These are phyloP conservation scores for Naematelia encephala DNA, from an alignment of 768 basidiomycete genomes.

Conservation along the genomic window DNA sequence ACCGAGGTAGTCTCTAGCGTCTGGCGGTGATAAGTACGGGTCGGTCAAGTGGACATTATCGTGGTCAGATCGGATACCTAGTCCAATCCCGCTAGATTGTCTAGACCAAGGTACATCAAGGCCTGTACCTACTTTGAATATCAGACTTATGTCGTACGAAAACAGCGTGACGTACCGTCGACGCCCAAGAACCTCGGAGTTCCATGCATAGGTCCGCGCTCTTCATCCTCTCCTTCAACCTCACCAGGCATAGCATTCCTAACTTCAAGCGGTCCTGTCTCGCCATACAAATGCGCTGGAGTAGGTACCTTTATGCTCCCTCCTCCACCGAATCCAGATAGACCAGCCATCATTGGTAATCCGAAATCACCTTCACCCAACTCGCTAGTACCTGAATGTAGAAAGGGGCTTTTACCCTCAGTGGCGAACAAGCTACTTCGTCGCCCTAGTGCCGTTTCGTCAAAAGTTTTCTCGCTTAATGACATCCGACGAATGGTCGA, in stretches of 20 bases:
- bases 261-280: slow-evolving; percentile 31
- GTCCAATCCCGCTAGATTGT: slow-evolving; percentile 1
- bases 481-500: not conserved
- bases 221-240: slow-evolving; percentile 16
- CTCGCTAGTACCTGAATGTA: slow-evolving; percentile 17
- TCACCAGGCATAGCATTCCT: slow-evolving; percentile 33
- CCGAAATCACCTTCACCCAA: not conserved
- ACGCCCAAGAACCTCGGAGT: slow-evolving; percentile 31
- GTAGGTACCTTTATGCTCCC: slow-evolving; percentile 7
- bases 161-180: slow-evolving; percentile 25
- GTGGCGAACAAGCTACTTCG: slow-evolving; percentile 17
- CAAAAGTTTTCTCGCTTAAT: not conserved
- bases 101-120: slow-evolving; percentile 12
- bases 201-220: slow-evolving; percentile 10
- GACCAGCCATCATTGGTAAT: not conserved
- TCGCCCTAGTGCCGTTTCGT: slow-evolving; percentile 10
- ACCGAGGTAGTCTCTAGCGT: slow-evolving; percentile 9
- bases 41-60: not conserved
- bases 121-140: slow-evolving; percentile 5
- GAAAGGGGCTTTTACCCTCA: slow-evolving; percentile 15
- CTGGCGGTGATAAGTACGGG: slow-evolving; percentile 13
- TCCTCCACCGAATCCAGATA: not conserved
- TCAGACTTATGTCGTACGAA: not conserved
- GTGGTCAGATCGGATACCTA: slow-evolving; percentile 2
- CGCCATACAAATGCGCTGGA: slow-evolving; percentile 23